These are phyloP conservation scores for Arthrobotrys pseudoclavata DNA, from an alignment of 2,329 filamentous ascomycete genomes.

Conservation along the genomic window DNA sequence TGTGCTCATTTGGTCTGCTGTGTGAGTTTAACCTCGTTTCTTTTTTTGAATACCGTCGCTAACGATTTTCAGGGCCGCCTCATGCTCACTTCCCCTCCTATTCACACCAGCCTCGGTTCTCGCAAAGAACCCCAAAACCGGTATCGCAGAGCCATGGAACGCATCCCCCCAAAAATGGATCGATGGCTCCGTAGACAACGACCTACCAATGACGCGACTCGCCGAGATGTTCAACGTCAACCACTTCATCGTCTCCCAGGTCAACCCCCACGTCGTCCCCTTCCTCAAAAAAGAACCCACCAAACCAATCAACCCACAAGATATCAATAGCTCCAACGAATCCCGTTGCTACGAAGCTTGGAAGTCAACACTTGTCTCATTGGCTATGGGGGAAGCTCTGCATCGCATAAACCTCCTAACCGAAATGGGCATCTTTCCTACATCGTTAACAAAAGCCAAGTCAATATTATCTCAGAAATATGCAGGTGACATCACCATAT, in stretches of 20 bases:
- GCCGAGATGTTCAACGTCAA: slow-evolving; percentile 98
- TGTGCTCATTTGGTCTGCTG: slow-evolving; percentile 95
- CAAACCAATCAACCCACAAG: slow-evolving; percentile 33
- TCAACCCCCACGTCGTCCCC: slow-evolving; percentile 92
- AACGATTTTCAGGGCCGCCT: slow-evolving; percentile 73
- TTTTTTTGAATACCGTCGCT: slow-evolving; percentile 65
- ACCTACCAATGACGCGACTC: slow-evolving; percentile 88
- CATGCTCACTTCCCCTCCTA: slow-evolving; percentile 89
- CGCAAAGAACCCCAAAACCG: slow-evolving; percentile 86
- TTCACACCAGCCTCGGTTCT: slow-evolving; percentile 84
- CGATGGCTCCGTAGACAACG: slow-evolving; percentile 94
- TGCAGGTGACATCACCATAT: slow-evolving; percentile 93
- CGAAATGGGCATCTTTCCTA: slow-evolving; percentile 84
- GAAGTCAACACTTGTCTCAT: slow-evolving; percentile 67
- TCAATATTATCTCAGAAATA: slow-evolving; percentile 92
- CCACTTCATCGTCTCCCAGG: slow-evolving; percentile 96
- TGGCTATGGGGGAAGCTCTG: slow-evolving; percentile 83
- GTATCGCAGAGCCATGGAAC: slow-evolving; percentile 84
- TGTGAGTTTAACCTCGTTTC: slow-evolving; percentile 66
- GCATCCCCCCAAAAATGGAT: slow-evolving; percentile 88
- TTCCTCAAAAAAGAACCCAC: slow-evolving; percentile 78
- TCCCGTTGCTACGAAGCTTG: slow-evolving; percentile 51
- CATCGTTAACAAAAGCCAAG: slow-evolving; percentile 80
- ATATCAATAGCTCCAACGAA: slow-evolving; percentile 13
- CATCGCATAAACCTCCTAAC: slow-evolving; percentile 84